These are phyloP conservation scores for Ramaria sp. DNA, from an alignment of 768 basidiomycete species.

Conservation along the genomic window DNA sequence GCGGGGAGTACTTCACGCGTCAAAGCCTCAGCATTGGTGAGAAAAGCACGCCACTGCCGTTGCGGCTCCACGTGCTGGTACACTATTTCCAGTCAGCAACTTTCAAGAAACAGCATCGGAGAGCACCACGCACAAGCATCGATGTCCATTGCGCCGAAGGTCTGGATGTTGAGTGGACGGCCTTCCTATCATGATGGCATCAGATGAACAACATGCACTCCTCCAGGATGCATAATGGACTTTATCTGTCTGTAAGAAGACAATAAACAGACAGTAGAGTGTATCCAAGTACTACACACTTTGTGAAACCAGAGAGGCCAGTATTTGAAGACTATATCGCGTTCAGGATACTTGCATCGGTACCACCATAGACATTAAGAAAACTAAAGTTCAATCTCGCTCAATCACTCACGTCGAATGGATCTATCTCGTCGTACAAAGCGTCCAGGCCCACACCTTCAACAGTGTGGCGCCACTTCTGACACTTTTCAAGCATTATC, in stretches of 20 bases:
- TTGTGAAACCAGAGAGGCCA: slow-evolving; percentile 80
- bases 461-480: slow-evolving; percentile 57
- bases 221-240: slow-evolving; percentile 13
- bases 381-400: not conserved
- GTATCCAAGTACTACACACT: slow-evolving; percentile 24
- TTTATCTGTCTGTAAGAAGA: slow-evolving; percentile 51
- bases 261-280: not conserved
- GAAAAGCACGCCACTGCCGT: slow-evolving; percentile 48
- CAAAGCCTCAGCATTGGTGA: slow-evolving; percentile 58
- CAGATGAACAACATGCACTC: too few relatives aligned
- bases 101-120: not conserved
- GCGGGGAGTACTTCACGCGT: slow-evolving; percentile 59
- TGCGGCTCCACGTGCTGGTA: slow-evolving; percentile 49
- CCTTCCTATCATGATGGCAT: slow-evolving; percentile 36
- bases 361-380: not conserved
- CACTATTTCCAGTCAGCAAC: slow-evolving; percentile 24
- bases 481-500: slow-evolving; percentile 56
- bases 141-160: slow-evolving; percentile 50
- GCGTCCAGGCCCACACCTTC: slow-evolving; percentile 57
- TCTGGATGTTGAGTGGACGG: slow-evolving; percentile 60
- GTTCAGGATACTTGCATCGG: slow-evolving; percentile 49
- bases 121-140: not conserved
- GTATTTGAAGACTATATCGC: slow-evolving; percentile 56
- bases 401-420: slow-evolving; percentile 48
- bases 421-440: slow-evolving; percentile 50